Conservation (phyloP, 75 land plant species). For the Pinus albicaulis region DNA sequence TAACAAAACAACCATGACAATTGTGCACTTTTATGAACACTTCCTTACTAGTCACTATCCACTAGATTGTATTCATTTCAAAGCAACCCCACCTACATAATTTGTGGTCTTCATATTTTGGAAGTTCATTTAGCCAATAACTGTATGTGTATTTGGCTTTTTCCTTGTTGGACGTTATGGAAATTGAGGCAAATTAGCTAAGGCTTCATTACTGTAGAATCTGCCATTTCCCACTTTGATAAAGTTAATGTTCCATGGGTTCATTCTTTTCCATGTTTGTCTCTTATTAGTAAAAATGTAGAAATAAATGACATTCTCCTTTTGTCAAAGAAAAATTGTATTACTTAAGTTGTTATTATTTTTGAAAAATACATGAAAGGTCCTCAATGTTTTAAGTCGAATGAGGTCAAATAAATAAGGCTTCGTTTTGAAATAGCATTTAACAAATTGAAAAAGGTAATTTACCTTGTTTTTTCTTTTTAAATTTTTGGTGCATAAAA, state of each 20-base stretch:
- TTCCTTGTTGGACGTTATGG: no score
- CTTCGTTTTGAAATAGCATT: neutral
- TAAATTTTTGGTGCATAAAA: neutral
- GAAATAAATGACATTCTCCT: neutral
- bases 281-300: neutral
- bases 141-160: no score
- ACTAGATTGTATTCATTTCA: no score
- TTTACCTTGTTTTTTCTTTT: neutral
- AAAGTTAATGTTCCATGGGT: neutral
- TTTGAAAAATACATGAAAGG: conserved; percentile 1
- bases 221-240: no score
- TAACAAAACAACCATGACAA: neutral
- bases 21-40: neutral
- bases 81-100: neutral
- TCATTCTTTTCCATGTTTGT: neutral
- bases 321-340: neutral
- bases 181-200: no score
- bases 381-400: neutral
- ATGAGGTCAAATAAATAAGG: neutral
- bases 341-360: neutral
- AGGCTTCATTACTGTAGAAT: no score
- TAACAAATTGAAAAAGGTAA: neutral
- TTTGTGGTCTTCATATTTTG: neutral
- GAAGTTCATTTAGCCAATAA: neutral
- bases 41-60: no score